Conservation (phyloP, 768 basidiomycete genomes). For the Albatrellus ellisii region DNA sequence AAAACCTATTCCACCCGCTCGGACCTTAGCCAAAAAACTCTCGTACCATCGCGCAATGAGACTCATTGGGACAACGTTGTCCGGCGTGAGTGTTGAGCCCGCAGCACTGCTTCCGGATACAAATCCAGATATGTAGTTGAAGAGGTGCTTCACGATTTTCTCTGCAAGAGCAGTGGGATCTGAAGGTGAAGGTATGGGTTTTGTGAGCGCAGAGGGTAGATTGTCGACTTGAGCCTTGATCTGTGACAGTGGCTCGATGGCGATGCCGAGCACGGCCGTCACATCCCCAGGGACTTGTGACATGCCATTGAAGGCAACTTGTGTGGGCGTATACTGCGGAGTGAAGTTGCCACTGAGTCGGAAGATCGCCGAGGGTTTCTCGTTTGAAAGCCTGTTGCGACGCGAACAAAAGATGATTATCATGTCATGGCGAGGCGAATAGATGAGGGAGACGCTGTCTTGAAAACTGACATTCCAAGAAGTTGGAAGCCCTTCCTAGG, state of each 20-base stretch:
- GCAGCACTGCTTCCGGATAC: conserved; percentile 23
- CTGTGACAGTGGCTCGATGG: conserved; percentile 59
- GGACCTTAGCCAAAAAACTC: conserved; percentile 43
- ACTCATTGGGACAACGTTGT: conserved; percentile 46
- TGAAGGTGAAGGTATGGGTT: conserved; percentile 16
- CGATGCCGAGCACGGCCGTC: conserved; percentile 65
- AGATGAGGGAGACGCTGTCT: too few relatives aligned
- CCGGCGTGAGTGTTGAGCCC: conserved; percentile 26
- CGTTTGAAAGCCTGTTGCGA: conserved; percentile 65
- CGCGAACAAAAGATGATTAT: neutral
- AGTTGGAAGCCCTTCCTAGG: conserved; percentile 81
- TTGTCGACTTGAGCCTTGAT: conserved; percentile 46
- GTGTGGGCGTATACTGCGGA: conserved; percentile 19
- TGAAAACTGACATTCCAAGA: conserved; percentile 63
- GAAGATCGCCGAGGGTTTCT: conserved; percentile 84
- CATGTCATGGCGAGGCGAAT: neutral
- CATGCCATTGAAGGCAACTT: conserved; percentile 20
- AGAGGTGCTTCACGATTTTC: conserved; percentile 56
- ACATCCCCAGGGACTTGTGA: conserved; percentile 27
- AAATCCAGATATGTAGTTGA: conserved; percentile 68
- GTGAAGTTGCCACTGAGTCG: conserved; percentile 58
- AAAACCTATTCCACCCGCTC: conserved; percentile 45
- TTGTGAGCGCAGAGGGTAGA: conserved; percentile 24
- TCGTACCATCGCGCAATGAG: conserved; percentile 65
- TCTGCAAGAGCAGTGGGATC: conserved; percentile 52